A percentile compares a stretch with the other conserved stretches of the same genome.
Evolutionary conservation across 2,329 filamentous ascomycete genomes (phyloP).

Genomic region (Neurospora crassa): DNA sequence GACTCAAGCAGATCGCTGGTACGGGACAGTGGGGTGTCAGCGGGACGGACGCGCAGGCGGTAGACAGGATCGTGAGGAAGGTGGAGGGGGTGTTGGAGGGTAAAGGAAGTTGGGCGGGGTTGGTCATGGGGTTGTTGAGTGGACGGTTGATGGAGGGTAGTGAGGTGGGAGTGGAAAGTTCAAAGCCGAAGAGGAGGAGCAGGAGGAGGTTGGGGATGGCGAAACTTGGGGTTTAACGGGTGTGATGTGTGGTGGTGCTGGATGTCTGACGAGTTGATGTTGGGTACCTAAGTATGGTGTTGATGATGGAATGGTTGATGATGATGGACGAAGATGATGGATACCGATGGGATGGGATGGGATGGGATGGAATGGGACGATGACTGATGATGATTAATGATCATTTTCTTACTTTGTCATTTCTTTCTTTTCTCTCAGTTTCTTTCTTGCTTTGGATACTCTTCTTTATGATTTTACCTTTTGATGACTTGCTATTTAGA

Average conservation of each 20-base stretch:
- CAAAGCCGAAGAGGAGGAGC: not conserved
- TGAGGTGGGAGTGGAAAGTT: not conserved
- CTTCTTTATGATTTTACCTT: not conserved
- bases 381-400: not conserved
- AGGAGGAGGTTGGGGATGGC: not conserved
- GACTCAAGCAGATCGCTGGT: conserved; percentile 23
- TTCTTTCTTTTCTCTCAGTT: not conserved
- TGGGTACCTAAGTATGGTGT: not conserved
- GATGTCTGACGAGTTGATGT: not conserved
- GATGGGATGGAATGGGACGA: not conserved
- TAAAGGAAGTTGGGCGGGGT: conserved; percentile 18
- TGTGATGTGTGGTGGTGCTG: not conserved
- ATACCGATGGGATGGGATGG: no score
- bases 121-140: conserved; percentile 21
- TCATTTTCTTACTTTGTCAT: not conserved
- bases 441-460: not conserved
- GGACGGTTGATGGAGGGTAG: conserved; percentile 14
- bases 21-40: conserved; percentile 34
- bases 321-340: not conserved
- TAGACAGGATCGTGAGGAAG: conserved; percentile 27
- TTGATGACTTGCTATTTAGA: no score
- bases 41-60: conserved; percentile 32
- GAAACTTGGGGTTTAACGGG: not conserved
- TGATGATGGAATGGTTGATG: not conserved
- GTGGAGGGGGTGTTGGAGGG: conserved; percentile 25